Evolutionary conservation across 208 protist species (phyloP), one percentile per base, ranked within the genome.

Genomic region (Crithidia acanthocephali): DNA sequence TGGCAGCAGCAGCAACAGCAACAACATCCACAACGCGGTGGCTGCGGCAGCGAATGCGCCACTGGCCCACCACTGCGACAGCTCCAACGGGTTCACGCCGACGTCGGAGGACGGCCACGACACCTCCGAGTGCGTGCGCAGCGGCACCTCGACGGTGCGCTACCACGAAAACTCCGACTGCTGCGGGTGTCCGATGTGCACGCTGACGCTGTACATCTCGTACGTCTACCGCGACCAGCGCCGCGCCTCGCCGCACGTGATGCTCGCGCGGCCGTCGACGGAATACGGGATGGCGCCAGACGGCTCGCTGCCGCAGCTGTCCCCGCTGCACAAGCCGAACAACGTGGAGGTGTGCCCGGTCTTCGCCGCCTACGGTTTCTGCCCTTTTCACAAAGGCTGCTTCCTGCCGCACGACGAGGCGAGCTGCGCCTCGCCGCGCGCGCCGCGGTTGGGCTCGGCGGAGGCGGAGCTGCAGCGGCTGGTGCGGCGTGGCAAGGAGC

Each of bases 181-280:
- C 8, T 97, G 92, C 59, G 37, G 30, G 25, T 97, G 92, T 63
- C 76, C 92, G 13, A 85, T 92, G 80, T 97, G 92, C 58, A 68
- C 40, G 42, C 77, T 95, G n/a, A 75, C 67, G 33, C 76, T 72
- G 50, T 88, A 93, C 68, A 91, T 84, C 64, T 76, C 83, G 35
- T 78, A 68, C 27, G 52, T 94, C 32, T 97, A 89, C 79, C 65
- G 73, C 35, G 83, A 92, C 50, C 92, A 97, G 65, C 77, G 88
- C 32, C 85, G 82, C 23, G 75, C 90, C 59, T 97, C 92, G 1
- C 76, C 74, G 50, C 88, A 95, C 57, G 89, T 97, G 25, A 87
- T 97, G 76, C 45, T 76, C 11, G 79, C 83, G 55, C 78, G 85
- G 8, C 92, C 92, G 20, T 94, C 89, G 23, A 79, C 88, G 8